phyloP scores from a whole-genome alignment of 1,284 basidiomycete genomes.

The Moesziomyces antarcticus region DNA sequence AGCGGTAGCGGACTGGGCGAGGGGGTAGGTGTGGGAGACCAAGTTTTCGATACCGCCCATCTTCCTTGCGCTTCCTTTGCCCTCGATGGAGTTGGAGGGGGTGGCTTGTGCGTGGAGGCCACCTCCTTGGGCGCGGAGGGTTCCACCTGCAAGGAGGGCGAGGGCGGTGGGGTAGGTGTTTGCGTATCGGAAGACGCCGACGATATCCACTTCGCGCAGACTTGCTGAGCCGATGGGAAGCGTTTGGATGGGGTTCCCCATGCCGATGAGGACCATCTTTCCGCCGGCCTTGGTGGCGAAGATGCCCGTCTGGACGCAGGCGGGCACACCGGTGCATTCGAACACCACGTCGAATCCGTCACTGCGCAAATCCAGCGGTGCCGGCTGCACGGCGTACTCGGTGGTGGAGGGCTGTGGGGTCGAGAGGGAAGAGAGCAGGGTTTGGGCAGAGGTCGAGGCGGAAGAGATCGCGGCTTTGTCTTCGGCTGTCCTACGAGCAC shows the following conservation, averaged over 20 bases:
- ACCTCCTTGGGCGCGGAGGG: slow-evolving; percentile 41
- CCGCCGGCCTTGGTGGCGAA: slow-evolving; percentile 80
- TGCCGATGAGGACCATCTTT: slow-evolving; percentile 90
- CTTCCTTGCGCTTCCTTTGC: slow-evolving; percentile 21
- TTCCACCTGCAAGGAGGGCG: slow-evolving; percentile 45
- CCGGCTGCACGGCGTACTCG: slow-evolving; percentile 23
- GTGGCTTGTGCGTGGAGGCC: slow-evolving; percentile 26
- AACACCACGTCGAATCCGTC: slow-evolving; percentile 88
- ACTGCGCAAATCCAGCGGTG: slow-evolving; percentile 20
- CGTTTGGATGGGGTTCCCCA: slow-evolving; percentile 84
- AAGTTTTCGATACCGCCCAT: slow-evolving; percentile 56
- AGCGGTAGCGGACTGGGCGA: slow-evolving; percentile 45
- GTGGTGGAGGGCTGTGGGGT: neutral
- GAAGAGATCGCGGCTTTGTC: slow-evolving; percentile 71
- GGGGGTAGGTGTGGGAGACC: slow-evolving; percentile 49
- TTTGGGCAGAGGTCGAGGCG: slow-evolving; percentile 70
- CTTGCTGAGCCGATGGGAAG: slow-evolving; percentile 82
- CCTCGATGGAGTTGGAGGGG: slow-evolving; percentile 8
- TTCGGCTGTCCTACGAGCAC: slow-evolving; percentile 74
- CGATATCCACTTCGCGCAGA: slow-evolving; percentile 89
- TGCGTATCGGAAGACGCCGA: slow-evolving; percentile 81
- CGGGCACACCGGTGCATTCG: slow-evolving; percentile 93
- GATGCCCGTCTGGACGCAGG: slow-evolving; percentile 65
- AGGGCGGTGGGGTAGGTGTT: slow-evolving; percentile 86
- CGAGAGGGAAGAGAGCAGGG: slow-evolving; percentile 12